Evolutionary conservation across 2,329 filamentous ascomycete genomes (phyloP).

Genomic region (Canariomyces notabilis): DNA sequence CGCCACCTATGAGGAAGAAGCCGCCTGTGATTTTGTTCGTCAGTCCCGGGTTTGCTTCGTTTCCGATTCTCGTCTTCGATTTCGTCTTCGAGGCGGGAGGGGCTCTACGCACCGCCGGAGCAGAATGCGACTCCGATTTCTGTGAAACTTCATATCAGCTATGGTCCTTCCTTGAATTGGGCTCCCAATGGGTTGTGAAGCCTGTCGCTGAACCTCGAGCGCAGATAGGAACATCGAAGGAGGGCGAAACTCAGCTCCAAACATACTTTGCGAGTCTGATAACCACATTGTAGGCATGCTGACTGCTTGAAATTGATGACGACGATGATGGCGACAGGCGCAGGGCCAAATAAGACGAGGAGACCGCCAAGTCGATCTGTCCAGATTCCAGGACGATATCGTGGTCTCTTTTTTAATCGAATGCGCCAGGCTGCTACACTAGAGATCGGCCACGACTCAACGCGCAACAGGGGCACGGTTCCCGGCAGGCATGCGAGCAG

Average conservation of each 20-base stretch:
- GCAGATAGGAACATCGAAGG: neutral
- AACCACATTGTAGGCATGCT: constrained; percentile 91
- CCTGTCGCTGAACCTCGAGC: constrained; percentile 4
- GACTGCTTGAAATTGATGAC: constrained; percentile 4
- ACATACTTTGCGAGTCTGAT: constrained; percentile 88
- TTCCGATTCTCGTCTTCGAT: neutral
- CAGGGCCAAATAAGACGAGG: too few relatives aligned
- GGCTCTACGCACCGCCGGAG: constrained; percentile 73
- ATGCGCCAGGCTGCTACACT: too few relatives aligned
- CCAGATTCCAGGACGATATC: too few relatives aligned
- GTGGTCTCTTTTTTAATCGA: too few relatives aligned
- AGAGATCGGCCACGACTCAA: too few relatives aligned
- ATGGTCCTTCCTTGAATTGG: constrained; percentile 5
- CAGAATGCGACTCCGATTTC: constrained; percentile 98
- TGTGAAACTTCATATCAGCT: constrained; percentile 38
- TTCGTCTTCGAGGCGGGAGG: constrained; percentile 1
- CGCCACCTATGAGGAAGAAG: constrained; percentile 89
- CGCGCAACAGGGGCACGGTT: too few relatives aligned
- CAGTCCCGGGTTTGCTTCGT: too few relatives aligned
- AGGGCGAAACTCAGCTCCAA: neutral
- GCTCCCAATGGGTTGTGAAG: constrained; percentile 17
- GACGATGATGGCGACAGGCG: neutral
- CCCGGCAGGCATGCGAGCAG: too few relatives aligned
- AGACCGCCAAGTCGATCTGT: too few relatives aligned
- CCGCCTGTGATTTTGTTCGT: constrained; percentile 56